Evolutionary conservation across 768 basidiomycete species (phyloP), one percentile per base, ranked within the genome.

Genomic region (Hypsizygus marmoreus): DNA sequence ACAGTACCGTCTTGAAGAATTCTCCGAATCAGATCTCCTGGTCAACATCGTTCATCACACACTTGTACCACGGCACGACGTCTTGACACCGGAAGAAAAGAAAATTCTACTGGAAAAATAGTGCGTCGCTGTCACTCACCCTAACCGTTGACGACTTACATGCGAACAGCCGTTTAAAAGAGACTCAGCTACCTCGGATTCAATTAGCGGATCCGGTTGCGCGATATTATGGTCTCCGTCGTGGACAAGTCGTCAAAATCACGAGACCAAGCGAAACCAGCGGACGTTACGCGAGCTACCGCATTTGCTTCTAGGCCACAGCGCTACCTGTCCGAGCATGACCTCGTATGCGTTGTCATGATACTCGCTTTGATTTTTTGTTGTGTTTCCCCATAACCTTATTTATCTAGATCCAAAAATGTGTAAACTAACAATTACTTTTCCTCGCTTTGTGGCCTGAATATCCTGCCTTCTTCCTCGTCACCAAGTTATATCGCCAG

Each of bases 201-300:
- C 95, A 97, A 69, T 68, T 97, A 32, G 84, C 87, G 20, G 97
- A 99, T 67, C 97, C 97, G 8, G 95, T 99, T n/a, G 93, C 97
- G 31, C 83, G 95, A 48, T 98, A 99, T 67, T 99, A 97, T 71
- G 97, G 97, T 40, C 81, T 99, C 46, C 80, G 84, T 58, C 82
- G 97, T 39, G 95, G 95, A 20, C 92, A 95, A 65, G 97, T 99
- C 36, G 97, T 99, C 68, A 97, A 97, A 75, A 98, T 99, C 59
- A 97, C 89, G 49, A 76, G 97, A 59, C 91, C 94, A 20, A 94
- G 91, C 68, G 97, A 98, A 75, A 99, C 97, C 13, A 91, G 88
- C 52, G 95, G 95, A 40, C 82, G 91, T 49, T 95, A 93, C 58
- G 88, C 91, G 41, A 92, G 90, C 61, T 93, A 93, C 73, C 87